These are phyloP conservation scores for Erysimum pusillum DNA, from an alignment of 441 rosid genomes.

Conservation along the genomic window DNA sequence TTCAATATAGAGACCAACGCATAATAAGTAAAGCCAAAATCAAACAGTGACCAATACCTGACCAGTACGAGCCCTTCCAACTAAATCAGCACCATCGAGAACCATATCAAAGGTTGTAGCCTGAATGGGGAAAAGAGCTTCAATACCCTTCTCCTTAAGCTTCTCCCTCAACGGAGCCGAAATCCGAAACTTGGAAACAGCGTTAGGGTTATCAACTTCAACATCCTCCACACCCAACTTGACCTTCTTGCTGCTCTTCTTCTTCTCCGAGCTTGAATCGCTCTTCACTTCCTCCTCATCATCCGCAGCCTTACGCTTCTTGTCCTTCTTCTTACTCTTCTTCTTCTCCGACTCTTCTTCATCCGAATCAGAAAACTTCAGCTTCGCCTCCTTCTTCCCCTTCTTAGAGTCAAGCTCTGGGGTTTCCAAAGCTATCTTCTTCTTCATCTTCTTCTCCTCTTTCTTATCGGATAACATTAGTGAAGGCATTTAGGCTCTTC, in stretches of 20 bases:
- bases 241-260: conserved; percentile 62
- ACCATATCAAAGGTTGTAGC: conserved; percentile 84
- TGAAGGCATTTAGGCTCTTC: conserved; percentile 61
- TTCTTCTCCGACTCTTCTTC: conserved; percentile 56
- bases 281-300: conserved; percentile 58
- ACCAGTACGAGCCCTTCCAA: conserved; percentile 96
- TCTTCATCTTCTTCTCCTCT: conserved; percentile 78
- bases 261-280: conserved; percentile 75
- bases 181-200: conserved; percentile 73
- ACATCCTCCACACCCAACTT: conserved; percentile 54
- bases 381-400: conserved; percentile 49
- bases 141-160: conserved; percentile 78
- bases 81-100: conserved; percentile 85
- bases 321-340: conserved; percentile 60
- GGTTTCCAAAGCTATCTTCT: conserved; percentile 52
- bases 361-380: conserved; percentile 46
- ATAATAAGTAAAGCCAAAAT: background rate
- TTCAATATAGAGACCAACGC: background rate
- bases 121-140: conserved; percentile 88
- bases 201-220: conserved; percentile 67
- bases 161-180: conserved; percentile 71
- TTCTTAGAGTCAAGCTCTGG: conserved; percentile 50
- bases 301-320: conserved; percentile 69
- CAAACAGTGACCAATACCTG: conserved; percentile 57
- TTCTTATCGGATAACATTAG: conserved; percentile 52